Evolutionary conservation across 805 yeast genomes (phyloP).

Genomic region (Zygosaccharomyces gambellarensis): DNA sequence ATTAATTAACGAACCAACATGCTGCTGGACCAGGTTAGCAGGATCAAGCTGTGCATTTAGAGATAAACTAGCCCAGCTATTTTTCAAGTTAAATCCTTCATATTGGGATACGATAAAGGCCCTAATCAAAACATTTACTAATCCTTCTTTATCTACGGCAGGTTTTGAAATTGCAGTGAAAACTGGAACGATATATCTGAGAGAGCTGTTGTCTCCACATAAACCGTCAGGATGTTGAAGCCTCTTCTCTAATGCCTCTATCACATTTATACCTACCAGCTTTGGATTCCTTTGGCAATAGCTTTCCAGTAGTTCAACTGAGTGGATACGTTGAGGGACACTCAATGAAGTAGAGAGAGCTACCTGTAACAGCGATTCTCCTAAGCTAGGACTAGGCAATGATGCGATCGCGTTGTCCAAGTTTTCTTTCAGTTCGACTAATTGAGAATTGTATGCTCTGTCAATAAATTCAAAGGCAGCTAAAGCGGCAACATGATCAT

Average conservation of each 20-base stretch:
- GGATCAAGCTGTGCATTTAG: conserved; percentile 62
- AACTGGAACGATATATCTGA: conserved; percentile 35
- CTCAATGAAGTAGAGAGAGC: conserved; percentile 40
- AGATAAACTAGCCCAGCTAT: conserved; percentile 77
- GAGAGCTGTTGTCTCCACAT: conserved; percentile 22
- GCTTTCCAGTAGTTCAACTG: conserved; percentile 32
- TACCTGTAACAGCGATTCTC: conserved; percentile 47
- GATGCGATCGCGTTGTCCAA: conserved; percentile 11
- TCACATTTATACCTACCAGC: conserved; percentile 41
- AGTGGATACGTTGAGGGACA: conserved; percentile 35
- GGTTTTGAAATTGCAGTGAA: conserved; percentile 38
- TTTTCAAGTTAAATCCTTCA: conserved; percentile 34
- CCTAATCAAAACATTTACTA: conserved; percentile 36
- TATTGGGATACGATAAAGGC: conserved; percentile 45
- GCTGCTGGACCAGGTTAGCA: conserved; percentile 43
- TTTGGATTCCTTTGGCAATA: conserved; percentile 37
- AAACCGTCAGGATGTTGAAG: conserved; percentile 15
- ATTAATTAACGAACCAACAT: conserved; percentile 23
- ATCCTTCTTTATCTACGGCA: conserved; percentile 22
- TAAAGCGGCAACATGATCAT: conserved; percentile 36
- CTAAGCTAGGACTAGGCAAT: conserved; percentile 24
- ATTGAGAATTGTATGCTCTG: conserved; percentile 11
- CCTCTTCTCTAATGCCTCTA: conserved; percentile 39
- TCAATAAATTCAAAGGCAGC: conserved; percentile 25
- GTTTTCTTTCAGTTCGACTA: conserved; percentile 7